A percentile compares a stretch with the other conserved stretches of the same genome.
Conservation (phyloP, 1,284 basidiomycete genomes). For the Ceratobasidium sp. region DNA sequence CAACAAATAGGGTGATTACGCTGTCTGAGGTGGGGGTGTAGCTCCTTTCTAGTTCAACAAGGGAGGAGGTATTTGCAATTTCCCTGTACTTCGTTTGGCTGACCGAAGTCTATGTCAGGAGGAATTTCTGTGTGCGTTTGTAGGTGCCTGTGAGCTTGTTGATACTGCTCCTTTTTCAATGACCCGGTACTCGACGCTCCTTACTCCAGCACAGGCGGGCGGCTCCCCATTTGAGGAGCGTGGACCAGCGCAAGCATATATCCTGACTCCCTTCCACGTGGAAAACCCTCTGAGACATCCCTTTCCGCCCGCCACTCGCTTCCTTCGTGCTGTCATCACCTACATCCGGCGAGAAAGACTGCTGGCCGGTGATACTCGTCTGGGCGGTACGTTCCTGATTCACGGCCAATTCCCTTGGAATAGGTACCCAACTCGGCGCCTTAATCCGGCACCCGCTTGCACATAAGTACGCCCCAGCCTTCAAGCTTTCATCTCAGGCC, state of each 20-base stretch:
- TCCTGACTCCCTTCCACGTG: conserved; percentile 29
- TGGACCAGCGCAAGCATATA: neutral
- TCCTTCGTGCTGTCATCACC: conserved; percentile 22
- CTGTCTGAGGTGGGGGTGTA: neutral
- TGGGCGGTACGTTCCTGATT: neutral
- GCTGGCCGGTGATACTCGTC: neutral
- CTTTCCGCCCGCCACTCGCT: neutral
- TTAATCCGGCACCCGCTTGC: neutral
- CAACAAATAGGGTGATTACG: neutral
- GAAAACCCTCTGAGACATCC: neutral
- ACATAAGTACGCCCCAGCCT: conserved; percentile 16
- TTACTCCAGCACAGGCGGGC: neutral
- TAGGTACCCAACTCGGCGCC: neutral
- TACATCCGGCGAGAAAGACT: conserved; percentile 20
- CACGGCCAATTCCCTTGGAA: neutral
- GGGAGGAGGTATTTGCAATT: conserved; percentile 13
- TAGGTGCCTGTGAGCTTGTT: neutral
- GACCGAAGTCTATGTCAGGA: too few species aligned
- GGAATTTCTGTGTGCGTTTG: conserved; percentile 8
- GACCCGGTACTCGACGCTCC: neutral
- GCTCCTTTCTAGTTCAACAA: neutral
- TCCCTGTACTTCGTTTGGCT: neutral
- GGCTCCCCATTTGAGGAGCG: neutral
- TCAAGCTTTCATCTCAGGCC: conserved; percentile 7
- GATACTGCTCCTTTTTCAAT: conserved; percentile 11